phyloP scores from a whole-genome alignment of 495 filamentous ascomycete species.

The Cercophora newfieldiana region DNA sequence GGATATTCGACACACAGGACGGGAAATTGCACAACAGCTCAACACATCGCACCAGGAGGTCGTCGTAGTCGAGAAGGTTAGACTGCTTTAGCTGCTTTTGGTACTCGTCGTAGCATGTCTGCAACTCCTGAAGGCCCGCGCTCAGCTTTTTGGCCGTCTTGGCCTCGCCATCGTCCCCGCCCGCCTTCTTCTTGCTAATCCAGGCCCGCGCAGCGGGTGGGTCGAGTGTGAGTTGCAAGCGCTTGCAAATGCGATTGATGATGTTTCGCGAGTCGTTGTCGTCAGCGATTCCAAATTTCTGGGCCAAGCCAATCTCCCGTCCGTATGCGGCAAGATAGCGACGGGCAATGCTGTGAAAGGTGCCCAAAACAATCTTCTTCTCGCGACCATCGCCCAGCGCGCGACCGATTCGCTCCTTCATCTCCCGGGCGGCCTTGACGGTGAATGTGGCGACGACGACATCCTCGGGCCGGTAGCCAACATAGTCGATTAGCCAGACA shows the following conservation, averaged over 20 bases:
- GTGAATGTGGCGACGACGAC: conserved; percentile 98
- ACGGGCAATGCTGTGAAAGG: conserved; percentile 92
- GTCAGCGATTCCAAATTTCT: conserved; percentile 94
- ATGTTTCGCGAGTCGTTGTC: conserved; percentile 75
- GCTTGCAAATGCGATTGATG: conserved; percentile 78
- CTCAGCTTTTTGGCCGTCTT: conserved; percentile 11
- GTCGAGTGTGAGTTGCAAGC: conserved; percentile 66
- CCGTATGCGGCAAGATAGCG: conserved; percentile 87
- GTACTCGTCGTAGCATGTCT: conserved; percentile 75
- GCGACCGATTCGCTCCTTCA: conserved; percentile 82
- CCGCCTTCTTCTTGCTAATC: conserved; percentile 86
- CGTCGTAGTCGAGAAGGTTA: conserved; percentile 93
- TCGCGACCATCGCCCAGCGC: conserved; percentile 77
- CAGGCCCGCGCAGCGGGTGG: conserved; percentile 65
- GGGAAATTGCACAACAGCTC: conserved; percentile 77
- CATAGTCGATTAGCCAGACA: conserved; percentile 84
- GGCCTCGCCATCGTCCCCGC: conserved; percentile 49
- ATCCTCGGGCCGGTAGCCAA: conserved; percentile 81
- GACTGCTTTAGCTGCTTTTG: conserved; percentile 69
- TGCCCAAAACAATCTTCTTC: conserved; percentile 81
- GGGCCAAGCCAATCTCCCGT: conserved; percentile 74
- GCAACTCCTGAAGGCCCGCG: conserved; percentile 59
- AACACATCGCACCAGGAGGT: conserved; percentile 81
- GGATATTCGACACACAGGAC: conserved; percentile 85
- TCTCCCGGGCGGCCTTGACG: conserved; percentile 93